These are phyloP conservation scores for Aspergillus calidoustus DNA, from an alignment of 2,329 filamentous ascomycete genomes.

Conservation along the genomic window DNA sequence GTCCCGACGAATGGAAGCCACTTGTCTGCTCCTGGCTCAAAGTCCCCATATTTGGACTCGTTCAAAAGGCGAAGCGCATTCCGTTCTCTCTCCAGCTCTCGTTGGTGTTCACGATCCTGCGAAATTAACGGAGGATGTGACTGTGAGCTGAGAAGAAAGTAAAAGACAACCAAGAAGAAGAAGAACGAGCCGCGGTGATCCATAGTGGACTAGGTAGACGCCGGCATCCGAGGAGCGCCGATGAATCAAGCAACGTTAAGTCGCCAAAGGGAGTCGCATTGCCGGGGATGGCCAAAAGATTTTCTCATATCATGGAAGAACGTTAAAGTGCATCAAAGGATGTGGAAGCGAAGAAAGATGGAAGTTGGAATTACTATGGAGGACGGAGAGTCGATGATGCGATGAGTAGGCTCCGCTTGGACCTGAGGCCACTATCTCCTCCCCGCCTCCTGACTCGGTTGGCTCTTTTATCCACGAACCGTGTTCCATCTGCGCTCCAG, in stretches of 20 bases:
- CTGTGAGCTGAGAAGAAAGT: constrained; percentile 58
- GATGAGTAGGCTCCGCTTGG: constrained; percentile 23
- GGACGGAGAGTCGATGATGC: constrained; percentile 30
- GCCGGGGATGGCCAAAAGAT: constrained; percentile 17
- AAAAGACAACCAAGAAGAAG: constrained; percentile 56
- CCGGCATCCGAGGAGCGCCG: constrained; percentile 30
- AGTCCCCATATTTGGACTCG: constrained; percentile 57
- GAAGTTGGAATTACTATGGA: constrained; percentile 15
- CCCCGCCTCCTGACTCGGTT: constrained; percentile 17
- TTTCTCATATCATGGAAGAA: background rate
- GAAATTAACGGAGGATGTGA: constrained; percentile 45
- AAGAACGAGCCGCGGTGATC: constrained; percentile 55
- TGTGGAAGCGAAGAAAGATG: background rate
- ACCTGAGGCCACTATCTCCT: constrained; percentile 27
- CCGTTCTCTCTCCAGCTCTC: constrained; percentile 56
- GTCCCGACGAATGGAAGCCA: constrained; percentile 79
- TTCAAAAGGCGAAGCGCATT: constrained; percentile 55
- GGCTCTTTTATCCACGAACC: background rate
- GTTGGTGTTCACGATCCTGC: constrained; percentile 51
- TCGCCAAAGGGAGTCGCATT: constrained; percentile 32
- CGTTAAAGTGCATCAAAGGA: background rate
- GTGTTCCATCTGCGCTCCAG: constrained; percentile 10
- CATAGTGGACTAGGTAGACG: constrained; percentile 37
- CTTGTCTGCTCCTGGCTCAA: constrained; percentile 49
- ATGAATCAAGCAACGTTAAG: constrained; percentile 22